Percentiles rank a stretch among this genome's conserved stretches.
phyloP scores from a whole-genome alignment of 73 alveolate species.

The Blepharisma stoltei region DNA sequence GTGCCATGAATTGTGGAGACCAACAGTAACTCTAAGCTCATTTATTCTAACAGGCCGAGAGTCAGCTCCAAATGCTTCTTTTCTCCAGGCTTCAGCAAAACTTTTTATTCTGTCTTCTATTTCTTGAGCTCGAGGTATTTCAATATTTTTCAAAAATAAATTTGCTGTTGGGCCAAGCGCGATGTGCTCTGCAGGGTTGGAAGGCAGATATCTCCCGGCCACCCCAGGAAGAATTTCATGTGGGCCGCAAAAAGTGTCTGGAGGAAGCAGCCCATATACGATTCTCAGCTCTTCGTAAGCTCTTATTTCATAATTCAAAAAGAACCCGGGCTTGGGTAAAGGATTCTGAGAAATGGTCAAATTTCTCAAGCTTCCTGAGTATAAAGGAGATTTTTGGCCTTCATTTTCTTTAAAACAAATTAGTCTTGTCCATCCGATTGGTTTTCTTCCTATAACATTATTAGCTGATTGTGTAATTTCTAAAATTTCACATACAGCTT shows the following conservation, averaged over 20 bases:
- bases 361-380: neutral
- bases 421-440: neutral
- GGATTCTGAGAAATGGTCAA: neutral
- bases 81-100: neutral
- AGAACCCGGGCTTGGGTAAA: neutral
- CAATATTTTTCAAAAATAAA: neutral
- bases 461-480: neutral
- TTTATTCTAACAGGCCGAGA: neutral
- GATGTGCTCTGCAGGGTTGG: neutral
- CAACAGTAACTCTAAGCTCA: neutral
- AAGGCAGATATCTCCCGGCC: neutral
- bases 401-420: neutral
- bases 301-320: neutral
- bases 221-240: slow-evolving; percentile 25
- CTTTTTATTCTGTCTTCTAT: neutral
- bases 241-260: slow-evolving; percentile 11
- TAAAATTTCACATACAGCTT: slow-evolving; percentile 6
- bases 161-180: neutral
- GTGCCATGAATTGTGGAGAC: slow-evolving; percentile 2
- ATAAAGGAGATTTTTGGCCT: neutral
- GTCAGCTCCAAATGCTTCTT: neutral
- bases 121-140: neutral
- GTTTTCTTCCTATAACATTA: neutral
- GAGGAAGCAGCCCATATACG: neutral
- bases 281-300: neutral